These are phyloP conservation scores for Pseudogymnoascus pannorum DNA, from an alignment of 2,329 filamentous ascomycete genomes.

Conservation along the genomic window DNA sequence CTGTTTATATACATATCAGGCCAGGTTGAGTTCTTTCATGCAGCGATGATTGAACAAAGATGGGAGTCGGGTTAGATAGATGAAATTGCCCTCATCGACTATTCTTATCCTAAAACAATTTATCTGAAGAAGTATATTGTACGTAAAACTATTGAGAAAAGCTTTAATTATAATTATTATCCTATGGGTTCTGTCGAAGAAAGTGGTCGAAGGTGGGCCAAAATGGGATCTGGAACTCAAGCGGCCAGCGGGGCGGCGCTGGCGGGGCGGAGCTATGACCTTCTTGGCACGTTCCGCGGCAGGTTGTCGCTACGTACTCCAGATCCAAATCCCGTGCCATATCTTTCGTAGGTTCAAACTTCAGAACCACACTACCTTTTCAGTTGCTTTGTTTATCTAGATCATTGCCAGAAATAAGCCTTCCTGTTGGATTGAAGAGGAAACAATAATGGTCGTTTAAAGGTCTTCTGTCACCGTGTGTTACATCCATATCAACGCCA, in stretches of 20 bases:
- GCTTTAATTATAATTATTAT: not conserved
- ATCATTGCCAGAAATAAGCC: not conserved
- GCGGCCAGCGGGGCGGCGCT: not conserved
- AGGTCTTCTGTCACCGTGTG: not conserved
- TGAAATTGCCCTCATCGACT: not conserved
- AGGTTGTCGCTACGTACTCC: conserved; percentile 5
- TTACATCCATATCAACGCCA: not conserved
- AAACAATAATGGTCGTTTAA: not conserved
- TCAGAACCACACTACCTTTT: not conserved
- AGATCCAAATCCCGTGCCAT: not conserved
- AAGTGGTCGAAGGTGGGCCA: not conserved
- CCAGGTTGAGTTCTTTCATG: not conserved
- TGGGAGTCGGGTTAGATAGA: not conserved
- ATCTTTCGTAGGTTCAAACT: not conserved
- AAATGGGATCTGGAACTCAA: not conserved
- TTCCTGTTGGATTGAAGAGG: not conserved
- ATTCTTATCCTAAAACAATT: not conserved
- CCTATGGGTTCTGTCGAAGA: not conserved
- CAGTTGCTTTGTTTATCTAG: not conserved
- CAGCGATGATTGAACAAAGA: not conserved
- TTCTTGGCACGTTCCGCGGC: not conserved
- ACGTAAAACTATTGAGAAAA: not conserved
- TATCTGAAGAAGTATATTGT: not conserved
- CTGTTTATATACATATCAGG: not conserved
- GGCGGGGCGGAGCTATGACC: not conserved